These are phyloP conservation scores for Aspergillus costaricaensis DNA, from an alignment of 2,329 filamentous ascomycete species.

Conservation along the genomic window DNA sequence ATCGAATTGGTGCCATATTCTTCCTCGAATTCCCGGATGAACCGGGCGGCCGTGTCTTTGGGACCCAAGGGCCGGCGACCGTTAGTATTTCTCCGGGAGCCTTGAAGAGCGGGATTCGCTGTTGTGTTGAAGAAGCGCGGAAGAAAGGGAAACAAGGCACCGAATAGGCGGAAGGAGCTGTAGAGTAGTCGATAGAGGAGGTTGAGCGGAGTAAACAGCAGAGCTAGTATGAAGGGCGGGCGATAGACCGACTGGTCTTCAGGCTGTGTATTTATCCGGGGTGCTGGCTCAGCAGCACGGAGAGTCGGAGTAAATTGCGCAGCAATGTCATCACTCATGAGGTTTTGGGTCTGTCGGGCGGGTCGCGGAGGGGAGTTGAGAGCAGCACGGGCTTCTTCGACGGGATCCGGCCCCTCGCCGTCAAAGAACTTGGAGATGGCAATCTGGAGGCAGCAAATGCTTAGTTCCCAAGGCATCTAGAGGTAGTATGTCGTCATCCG, in stretches of 20 bases:
- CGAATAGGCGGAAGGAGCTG: conserved; percentile 67
- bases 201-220: conserved; percentile 80
- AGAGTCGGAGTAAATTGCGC: conserved; percentile 34
- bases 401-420: conserved; percentile 80
- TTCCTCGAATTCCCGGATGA: conserved; percentile 92
- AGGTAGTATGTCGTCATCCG: background rate
- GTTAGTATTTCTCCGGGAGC: conserved; percentile 58
- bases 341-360: conserved; percentile 69
- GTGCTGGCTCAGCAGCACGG: conserved; percentile 67
- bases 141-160: conserved; percentile 78
- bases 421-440: conserved; percentile 98
- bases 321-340: conserved; percentile 54
- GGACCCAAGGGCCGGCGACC: conserved; percentile 77
- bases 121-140: conserved; percentile 59
- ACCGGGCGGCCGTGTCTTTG: conserved; percentile 82
- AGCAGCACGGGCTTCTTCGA: conserved; percentile 72
- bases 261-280: conserved; percentile 78
- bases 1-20: conserved; percentile 72
- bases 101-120: conserved; percentile 52
- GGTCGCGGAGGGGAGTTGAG: conserved; percentile 61
- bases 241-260: conserved; percentile 65
- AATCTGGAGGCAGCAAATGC: conserved; percentile 60
- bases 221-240: conserved; percentile 72
- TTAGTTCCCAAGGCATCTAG: background rate
- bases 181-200: conserved; percentile 73